A percentile compares a stretch with the other conserved stretches of the same genome.
phyloP scores from a whole-genome alignment of 2,329 filamentous ascomycete species.

The Sporothrix schenckii region DNA sequence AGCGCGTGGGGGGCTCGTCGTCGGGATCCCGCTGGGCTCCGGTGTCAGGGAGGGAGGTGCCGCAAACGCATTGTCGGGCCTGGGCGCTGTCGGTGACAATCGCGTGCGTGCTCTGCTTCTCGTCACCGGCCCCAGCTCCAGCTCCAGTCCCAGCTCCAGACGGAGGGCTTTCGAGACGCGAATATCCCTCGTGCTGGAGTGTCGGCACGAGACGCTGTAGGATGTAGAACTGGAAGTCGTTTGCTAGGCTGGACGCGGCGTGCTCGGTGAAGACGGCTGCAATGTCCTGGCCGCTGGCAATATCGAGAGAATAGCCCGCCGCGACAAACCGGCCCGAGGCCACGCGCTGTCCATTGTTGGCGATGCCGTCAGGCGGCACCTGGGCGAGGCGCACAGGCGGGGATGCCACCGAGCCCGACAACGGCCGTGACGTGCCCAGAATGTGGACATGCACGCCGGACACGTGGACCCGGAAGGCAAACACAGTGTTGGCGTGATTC shows the following conservation, averaged over 20 bases:
- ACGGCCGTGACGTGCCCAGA: not conserved
- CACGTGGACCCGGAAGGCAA: not conserved
- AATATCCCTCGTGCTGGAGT: not conserved
- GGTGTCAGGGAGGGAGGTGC: not conserved
- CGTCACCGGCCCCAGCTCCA: not conserved
- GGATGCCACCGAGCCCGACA: not conserved
- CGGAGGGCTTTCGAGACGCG: not conserved
- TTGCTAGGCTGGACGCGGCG: not conserved
- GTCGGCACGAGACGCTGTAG: not conserved
- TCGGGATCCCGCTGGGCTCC: not conserved
- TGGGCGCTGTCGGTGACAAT: not conserved
- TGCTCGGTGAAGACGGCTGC: not conserved
- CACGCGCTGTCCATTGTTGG: not conserved
- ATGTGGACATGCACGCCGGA: not conserved
- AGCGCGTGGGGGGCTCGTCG: conserved; percentile 11
- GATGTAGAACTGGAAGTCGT: conserved; percentile 6
- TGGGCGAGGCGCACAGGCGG: not conserved
- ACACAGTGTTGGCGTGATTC: not conserved
- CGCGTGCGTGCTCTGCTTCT: not conserved
- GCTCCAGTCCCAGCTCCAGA: not conserved
- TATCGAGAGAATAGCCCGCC: not conserved
- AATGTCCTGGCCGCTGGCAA: not conserved
- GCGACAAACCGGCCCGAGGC: not conserved
- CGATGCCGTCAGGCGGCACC: not conserved
- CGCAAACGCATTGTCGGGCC: conserved; percentile 4